A percentile compares a stretch with the other conserved stretches of the same genome.
phyloP scores from a whole-genome alignment of 805 yeast species.

The Saccharomyces kudriavzevii region DNA sequence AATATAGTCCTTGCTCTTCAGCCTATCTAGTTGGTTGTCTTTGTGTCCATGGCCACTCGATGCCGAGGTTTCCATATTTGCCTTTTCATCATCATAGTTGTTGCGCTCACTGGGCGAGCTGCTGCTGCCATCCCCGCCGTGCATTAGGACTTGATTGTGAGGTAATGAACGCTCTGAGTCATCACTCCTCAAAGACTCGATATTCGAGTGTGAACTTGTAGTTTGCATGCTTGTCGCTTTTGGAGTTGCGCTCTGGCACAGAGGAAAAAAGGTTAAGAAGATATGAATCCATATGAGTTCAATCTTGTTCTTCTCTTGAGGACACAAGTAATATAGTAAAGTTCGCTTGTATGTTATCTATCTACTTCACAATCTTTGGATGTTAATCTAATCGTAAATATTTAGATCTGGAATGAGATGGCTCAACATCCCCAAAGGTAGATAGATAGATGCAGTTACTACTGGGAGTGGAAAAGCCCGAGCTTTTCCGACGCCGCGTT shows the following conservation, averaged over 20 bases:
- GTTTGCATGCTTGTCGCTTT: not conserved
- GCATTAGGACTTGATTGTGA: not conserved
- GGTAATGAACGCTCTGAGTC: not conserved
- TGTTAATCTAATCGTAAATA: not conserved
- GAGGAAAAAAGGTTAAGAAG: not conserved
- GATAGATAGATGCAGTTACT: not conserved
- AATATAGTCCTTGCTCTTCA: constrained; percentile 12
- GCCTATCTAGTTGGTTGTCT: not conserved
- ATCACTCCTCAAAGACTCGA: not conserved
- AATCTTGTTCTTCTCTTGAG: not conserved
- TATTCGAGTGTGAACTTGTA: not conserved
- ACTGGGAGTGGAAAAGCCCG: not conserved
- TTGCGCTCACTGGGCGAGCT: not conserved
- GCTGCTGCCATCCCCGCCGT: not conserved
- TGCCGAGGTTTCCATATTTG: not conserved
- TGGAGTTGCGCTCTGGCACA: not conserved
- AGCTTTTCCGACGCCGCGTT: not conserved
- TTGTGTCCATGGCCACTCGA: not conserved
- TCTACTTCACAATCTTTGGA: not conserved
- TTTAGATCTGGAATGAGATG: not conserved
- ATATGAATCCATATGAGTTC: not conserved
- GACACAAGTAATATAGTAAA: not conserved
- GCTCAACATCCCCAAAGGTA: not conserved
- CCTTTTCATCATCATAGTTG: not conserved
- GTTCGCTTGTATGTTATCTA: not conserved